Conservation (phyloP, 495 filamentous ascomycete species). For the Penicillium waksmanii region DNA sequence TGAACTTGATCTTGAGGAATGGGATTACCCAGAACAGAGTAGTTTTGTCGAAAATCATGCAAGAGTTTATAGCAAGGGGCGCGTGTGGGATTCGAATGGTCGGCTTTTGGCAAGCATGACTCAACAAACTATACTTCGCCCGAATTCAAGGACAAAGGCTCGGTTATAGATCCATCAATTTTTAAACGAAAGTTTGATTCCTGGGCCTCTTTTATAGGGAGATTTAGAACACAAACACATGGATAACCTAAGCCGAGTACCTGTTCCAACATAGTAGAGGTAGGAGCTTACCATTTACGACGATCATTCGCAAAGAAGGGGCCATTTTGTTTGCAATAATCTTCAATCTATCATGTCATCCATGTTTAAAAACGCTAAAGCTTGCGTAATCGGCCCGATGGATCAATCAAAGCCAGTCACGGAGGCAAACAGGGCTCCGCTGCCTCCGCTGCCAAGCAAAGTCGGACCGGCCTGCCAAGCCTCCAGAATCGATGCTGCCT, state of each 20-base stretch:
- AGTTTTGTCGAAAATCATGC: background rate
- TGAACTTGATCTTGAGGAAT: background rate
- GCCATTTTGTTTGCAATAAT: no score
- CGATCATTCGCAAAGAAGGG: no score
- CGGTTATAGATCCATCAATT: background rate
- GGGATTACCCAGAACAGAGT: background rate
- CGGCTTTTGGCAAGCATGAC: background rate
- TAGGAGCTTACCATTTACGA: no score
- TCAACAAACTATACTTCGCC: background rate
- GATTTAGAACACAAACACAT: no score
- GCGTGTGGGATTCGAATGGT: background rate
- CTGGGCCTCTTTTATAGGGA: no score
- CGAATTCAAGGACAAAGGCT: background rate
- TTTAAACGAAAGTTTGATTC: background rate
- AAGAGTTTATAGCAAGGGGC: background rate
- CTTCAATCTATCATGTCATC: background rate
- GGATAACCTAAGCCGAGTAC: no score
- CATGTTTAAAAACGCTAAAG: background rate
- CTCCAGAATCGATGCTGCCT: conserved; percentile 14
- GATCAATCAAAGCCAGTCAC: background rate
- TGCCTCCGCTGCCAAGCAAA: conserved; percentile 14
- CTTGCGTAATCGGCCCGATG: conserved; percentile 1
- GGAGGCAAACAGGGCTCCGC: conserved; percentile 1
- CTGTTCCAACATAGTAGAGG: no score
- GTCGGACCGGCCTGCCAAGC: conserved; percentile 20